Evolutionary conservation across 768 basidiomycete species (phyloP), one percentile per base, ranked within the genome.

Genomic region (Leccinum truebloodii): DNA sequence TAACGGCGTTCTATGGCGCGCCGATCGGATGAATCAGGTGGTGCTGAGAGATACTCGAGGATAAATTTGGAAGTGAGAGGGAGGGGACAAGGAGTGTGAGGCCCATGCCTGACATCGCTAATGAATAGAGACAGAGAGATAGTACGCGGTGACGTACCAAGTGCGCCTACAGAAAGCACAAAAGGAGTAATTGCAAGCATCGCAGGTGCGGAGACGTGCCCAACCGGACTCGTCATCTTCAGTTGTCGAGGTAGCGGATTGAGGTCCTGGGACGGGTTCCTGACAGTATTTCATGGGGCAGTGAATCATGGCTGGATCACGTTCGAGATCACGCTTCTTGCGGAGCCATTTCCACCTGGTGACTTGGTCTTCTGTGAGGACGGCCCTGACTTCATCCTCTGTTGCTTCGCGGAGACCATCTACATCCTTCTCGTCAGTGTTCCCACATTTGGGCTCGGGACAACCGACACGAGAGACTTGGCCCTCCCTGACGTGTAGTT

Each of bases 271-370:
- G 7, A 95, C 89, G 18, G 90, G 84, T n/a, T 83, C 81, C 71
- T 95, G 94, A 69, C 94, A 97, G 52, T 85, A 82, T 39, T 81
- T 74, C 74, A 92, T 81, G 1, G 94, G 94, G 74, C 94, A 97
- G 65, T 89, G 83, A 6, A 92, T 80, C 59, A 89, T 87, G 6
- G 87, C 81, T 24, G 92, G 92, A 73, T 95, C 93, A 76, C 80
- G 81, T 66, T 96, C 94, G 6, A 89, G 71, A 59, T 82, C 79
- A 49, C 83, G 80, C 72, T 93, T 92, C 71, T 86, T 85, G 58
- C 81, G 81, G 37, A 96, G 74, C 87, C 89, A 88, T 63, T 81
- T 83, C 92, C 92, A 95, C 59, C 94, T 82, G 53, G 76, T 74
- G 32, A 90, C 72, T 58, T 88, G 83, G 16, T 81, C 81, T 60